phyloP scores from a whole-genome alignment of 768 basidiomycete genomes.

The Collybia mongolica region DNA sequence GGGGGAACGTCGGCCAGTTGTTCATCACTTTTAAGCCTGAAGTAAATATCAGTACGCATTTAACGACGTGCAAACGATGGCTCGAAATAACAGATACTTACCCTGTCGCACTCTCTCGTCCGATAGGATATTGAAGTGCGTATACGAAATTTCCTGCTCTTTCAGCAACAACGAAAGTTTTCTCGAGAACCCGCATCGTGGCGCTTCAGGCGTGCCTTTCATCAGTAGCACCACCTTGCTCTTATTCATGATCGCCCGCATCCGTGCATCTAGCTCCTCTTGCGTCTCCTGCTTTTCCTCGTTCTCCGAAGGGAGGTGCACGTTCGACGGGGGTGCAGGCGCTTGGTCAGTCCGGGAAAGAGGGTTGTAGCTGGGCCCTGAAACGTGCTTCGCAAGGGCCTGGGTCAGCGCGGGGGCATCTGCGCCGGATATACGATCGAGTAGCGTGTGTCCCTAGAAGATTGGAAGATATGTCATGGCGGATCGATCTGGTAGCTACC shows the following conservation, averaged over 20 bases:
- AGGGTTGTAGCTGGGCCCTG: constrained; percentile 10
- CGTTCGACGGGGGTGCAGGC: constrained; percentile 30
- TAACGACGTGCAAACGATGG: background rate
- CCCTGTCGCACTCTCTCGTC: constrained; percentile 85
- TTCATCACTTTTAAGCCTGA: constrained; percentile 74
- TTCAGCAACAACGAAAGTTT: constrained; percentile 69
- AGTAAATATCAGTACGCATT: background rate
- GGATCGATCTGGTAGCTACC: background rate
- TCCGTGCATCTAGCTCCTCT: constrained; percentile 66
- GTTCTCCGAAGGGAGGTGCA: constrained; percentile 2
- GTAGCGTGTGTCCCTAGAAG: constrained; percentile 81
- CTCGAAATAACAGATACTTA: constrained; percentile 26
- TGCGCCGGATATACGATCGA: constrained; percentile 76
- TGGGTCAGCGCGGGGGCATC: constrained; percentile 66
- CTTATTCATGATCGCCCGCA: constrained; percentile 74
- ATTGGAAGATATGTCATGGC: background rate
- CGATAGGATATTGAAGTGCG: constrained; percentile 78
- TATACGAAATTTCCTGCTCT: constrained; percentile 64
- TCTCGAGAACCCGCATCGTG: constrained; percentile 84
- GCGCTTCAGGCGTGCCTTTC: constrained; percentile 79
- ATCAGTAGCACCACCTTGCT: constrained; percentile 83
- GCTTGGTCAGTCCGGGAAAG: constrained; percentile 38
- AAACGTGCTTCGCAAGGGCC: constrained; percentile 58
- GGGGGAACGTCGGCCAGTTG: constrained; percentile 90
- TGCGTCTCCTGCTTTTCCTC: constrained; percentile 44